These are phyloP conservation scores for Hypocrella siamensis DNA, from an alignment of 2,329 filamentous ascomycete genomes.

Conservation along the genomic window DNA sequence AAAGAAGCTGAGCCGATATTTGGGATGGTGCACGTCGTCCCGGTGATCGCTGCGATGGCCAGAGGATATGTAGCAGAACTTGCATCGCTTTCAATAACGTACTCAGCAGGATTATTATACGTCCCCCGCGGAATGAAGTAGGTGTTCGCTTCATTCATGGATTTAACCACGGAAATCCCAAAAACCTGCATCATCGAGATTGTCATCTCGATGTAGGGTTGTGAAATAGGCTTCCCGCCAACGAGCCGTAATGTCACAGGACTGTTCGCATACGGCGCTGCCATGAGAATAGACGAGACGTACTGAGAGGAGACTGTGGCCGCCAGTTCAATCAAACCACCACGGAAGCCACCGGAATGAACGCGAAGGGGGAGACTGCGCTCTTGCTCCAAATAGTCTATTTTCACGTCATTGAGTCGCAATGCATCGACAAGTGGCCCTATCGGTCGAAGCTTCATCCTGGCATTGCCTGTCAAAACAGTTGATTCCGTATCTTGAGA, in stretches of 20 bases:
- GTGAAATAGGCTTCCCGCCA: constrained; percentile 94
- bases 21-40: constrained; percentile 86
- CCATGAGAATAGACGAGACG: constrained; percentile 93
- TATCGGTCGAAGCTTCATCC: constrained; percentile 94
- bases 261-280: constrained; percentile 88
- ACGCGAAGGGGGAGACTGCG: constrained; percentile 75
- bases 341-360: constrained; percentile 67
- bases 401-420: constrained; percentile 67
- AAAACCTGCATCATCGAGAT: constrained; percentile 94
- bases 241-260: constrained; percentile 81
- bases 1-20: constrained; percentile 89
- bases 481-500: constrained; percentile 46
- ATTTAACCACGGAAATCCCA: constrained; percentile 65
- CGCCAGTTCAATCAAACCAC: constrained; percentile 78
- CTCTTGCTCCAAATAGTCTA: constrained; percentile 73
- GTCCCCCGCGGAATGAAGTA: constrained; percentile 80
- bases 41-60: constrained; percentile 86
- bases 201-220: constrained; percentile 97
- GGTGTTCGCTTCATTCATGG: constrained; percentile 66
- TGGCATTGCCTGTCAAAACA: constrained; percentile 78
- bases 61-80: constrained; percentile 95
- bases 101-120: constrained; percentile 74
- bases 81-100: constrained; percentile 90
- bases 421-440: constrained; percentile 86
- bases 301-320: constrained; percentile 98